These are phyloP conservation scores for Magnaporthiopsis poae DNA, from an alignment of 2,329 filamentous ascomycete species.

Conservation along the genomic window DNA sequence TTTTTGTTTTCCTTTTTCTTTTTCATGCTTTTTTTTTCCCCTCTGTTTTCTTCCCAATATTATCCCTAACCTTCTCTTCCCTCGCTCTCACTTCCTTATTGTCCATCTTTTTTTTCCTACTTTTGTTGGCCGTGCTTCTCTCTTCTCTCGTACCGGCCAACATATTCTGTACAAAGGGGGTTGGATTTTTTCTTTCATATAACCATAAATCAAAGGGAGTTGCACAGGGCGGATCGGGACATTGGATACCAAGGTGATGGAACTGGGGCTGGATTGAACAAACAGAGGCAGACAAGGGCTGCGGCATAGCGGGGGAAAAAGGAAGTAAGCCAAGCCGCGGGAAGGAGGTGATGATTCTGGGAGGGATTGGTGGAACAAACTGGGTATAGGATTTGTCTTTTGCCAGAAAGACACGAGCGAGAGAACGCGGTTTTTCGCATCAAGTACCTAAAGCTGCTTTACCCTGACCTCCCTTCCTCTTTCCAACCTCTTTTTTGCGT, in stretches of 20 bases:
- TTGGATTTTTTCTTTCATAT: background rate
- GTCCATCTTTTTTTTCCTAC: background rate
- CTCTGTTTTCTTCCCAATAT: background rate
- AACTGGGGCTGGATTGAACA: background rate
- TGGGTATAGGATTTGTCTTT: background rate
- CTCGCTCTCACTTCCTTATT: background rate
- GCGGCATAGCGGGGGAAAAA: background rate
- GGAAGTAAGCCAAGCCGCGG: background rate
- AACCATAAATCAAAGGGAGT: background rate
- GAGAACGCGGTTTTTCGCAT: background rate
- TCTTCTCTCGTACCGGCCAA: background rate
- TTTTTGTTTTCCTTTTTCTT: background rate
- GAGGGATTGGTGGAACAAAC: background rate
- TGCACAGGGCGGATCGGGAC: background rate
- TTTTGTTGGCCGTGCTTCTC: background rate
- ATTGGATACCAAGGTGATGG: background rate
- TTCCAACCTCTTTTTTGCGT: background rate
- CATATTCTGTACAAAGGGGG: background rate
- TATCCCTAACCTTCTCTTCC: background rate
- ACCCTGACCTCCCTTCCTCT: background rate
- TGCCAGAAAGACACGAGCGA: too few species aligned
- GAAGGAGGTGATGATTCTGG: background rate
- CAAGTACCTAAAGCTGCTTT: slow-evolving; percentile 1
- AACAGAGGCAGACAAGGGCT: background rate
- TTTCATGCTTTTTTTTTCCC: background rate